Evolutionary conservation across 208 protist genomes (phyloP).

Genomic region (Phytomonas sp.): DNA sequence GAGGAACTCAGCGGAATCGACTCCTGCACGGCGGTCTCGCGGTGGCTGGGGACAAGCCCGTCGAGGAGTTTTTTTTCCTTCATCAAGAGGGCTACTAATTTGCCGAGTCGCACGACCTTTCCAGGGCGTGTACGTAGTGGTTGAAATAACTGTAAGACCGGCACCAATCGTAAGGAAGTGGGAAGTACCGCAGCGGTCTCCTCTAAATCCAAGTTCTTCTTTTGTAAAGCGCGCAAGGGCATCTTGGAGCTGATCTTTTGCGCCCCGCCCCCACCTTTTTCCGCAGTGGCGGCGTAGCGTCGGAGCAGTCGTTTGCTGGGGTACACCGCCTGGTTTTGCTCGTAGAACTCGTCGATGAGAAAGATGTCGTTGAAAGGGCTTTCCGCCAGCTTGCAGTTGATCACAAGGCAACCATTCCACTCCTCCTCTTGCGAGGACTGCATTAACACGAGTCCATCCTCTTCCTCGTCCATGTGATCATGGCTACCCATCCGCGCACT

Average conservation of each 20-base stretch:
- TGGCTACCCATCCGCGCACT: conserved; percentile 12
- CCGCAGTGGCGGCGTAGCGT: conserved; percentile 11
- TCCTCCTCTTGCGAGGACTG: conserved; percentile 32
- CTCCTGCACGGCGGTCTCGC: not conserved
- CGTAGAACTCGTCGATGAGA: conserved; percentile 87
- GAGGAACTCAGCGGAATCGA: not conserved
- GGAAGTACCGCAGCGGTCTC: not conserved
- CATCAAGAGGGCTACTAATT: conserved; percentile 29
- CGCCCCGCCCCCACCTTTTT: not conserved
- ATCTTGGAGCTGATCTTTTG: not conserved
- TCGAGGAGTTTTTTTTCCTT: conserved; percentile 33
- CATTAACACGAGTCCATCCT: conserved; percentile 9
- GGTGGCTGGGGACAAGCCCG: not conserved
- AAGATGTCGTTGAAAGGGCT: conserved; percentile 82
- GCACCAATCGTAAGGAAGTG: conserved; percentile 15
- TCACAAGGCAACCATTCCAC: conserved; percentile 76
- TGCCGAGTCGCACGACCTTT: conserved; percentile 42
- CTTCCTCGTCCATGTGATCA: conserved; percentile 23
- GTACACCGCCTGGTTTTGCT: conserved; percentile 47
- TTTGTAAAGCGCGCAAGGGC: not conserved
- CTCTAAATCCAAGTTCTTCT: not conserved
- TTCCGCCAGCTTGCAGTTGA: conserved; percentile 57
- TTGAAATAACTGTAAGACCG: conserved; percentile 43
- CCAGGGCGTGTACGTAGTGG: conserved; percentile 50
- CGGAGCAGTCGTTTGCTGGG: conserved; percentile 33